phyloP scores from a whole-genome alignment of 345 rosid species.

The Citrus unshiu region DNA sequence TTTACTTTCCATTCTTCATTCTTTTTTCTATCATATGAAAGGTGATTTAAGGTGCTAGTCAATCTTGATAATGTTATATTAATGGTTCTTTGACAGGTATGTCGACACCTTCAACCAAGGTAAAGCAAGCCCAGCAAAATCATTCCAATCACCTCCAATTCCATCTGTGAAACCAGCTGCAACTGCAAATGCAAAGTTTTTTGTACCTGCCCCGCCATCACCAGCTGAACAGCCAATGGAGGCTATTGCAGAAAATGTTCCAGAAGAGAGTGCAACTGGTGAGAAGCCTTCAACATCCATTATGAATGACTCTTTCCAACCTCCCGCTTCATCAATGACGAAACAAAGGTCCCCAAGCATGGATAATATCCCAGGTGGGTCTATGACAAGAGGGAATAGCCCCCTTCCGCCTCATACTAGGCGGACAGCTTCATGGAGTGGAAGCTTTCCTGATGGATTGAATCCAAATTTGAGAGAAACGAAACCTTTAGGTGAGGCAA shows the following conservation, averaged over 20 bases:
- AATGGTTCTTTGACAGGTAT: conserved; percentile 42
- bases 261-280: conserved; percentile 31
- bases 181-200: conserved; percentile 72
- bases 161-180: conserved; percentile 68
- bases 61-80: not conserved
- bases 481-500: conserved; percentile 36
- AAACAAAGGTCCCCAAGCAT: conserved; percentile 69
- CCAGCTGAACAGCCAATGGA: conserved; percentile 45
- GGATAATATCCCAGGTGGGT: conserved; percentile 48
- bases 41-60: not conserved
- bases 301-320: conserved; percentile 27
- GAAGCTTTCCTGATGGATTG: conserved; percentile 46
- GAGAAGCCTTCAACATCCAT: conserved; percentile 43
- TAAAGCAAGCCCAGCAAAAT: conserved; percentile 45
- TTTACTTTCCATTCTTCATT: not conserved
- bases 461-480: conserved; percentile 24
- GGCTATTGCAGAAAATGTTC: conserved; percentile 45
- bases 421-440: conserved; percentile 89
- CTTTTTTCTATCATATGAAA: not conserved
- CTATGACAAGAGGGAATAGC: conserved; percentile 21
- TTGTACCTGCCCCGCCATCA: conserved; percentile 58
- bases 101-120: conserved; percentile 83
- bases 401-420: conserved; percentile 39
- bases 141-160: conserved; percentile 61
- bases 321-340: conserved; percentile 36